Percentiles rank a stretch among this genome's conserved stretches.
Evolutionary conservation across 768 basidiomycete species (phyloP).

Genomic region (Trametes sanguinea): DNA sequence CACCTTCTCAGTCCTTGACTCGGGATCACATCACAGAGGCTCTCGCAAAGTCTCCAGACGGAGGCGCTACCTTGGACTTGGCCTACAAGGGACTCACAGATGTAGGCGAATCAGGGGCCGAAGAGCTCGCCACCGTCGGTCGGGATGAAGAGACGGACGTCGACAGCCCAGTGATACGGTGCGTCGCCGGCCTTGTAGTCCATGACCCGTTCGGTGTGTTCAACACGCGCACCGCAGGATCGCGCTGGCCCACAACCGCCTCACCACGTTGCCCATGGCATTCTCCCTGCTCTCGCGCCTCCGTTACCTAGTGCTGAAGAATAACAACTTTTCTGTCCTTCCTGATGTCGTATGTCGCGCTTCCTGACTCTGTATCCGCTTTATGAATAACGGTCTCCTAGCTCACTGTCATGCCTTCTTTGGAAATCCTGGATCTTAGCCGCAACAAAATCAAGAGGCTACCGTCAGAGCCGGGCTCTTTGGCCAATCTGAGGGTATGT

Average conservation of each 20-base stretch:
- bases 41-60: conserved; percentile 65
- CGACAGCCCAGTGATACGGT: conserved; percentile 64
- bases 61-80: conserved; percentile 82
- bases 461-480: conserved; percentile 77
- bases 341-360: conserved; percentile 76
- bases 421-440: conserved; percentile 94
- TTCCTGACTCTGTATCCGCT: not conserved
- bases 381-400: conserved; percentile 33
- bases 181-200: conserved; percentile 31
- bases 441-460: conserved; percentile 85
- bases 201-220: not conserved
- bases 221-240: conserved; percentile 51
- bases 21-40: conserved; percentile 67
- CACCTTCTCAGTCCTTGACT: conserved; percentile 46
- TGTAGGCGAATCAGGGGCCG: conserved; percentile 72
- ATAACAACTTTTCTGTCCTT: conserved; percentile 79
- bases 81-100: conserved; percentile 77
- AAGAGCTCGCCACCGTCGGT: conserved; percentile 69
- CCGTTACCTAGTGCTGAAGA: conserved; percentile 85
- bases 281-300: conserved; percentile 73
- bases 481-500: conserved; percentile 72
- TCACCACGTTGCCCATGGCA: conserved; percentile 73
- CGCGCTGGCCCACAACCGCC: conserved; percentile 82
- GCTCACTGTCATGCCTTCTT: conserved; percentile 81
- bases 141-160: conserved; percentile 47